Evolutionary conservation across 176 grass and related monocot species (phyloP).

Genomic region (maize (Zea mays)): Zm-B73-REFERENCE-NAM-5.0 NC_050098.1:170300501-170301000

Average conservation of each 20-base stretch:
- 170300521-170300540: background rate
- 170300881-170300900: slow-evolving; percentile 40
- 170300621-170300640: slow-evolving; percentile 61
- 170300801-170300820: slow-evolving; percentile 45
- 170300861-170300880: slow-evolving; percentile 33
- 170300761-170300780: slow-evolving; percentile 94
- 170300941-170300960: slow-evolving; percentile 73
- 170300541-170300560: background rate
- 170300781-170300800: slow-evolving; percentile 90
- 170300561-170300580: slow-evolving; percentile 1
- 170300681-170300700: slow-evolving; percentile 78
- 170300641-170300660: slow-evolving; percentile 98
- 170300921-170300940: slow-evolving; percentile 79
- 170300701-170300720: slow-evolving; percentile 62
- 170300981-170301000: slow-evolving; percentile 21
- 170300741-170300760: slow-evolving; percentile 64
- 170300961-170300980: slow-evolving; percentile 35
- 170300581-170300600: slow-evolving; percentile 25
- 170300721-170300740: slow-evolving; percentile 77
- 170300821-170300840: slow-evolving; percentile 47
- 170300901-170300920: slow-evolving; percentile 93
- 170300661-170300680: slow-evolving; percentile 97
- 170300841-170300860: background rate
- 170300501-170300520: too few relatives aligned
- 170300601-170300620: slow-evolving; percentile 7